phyloP scores from a whole-genome alignment of 768 basidiomycete species.

The Pleurotus tuoliensis region DNA sequence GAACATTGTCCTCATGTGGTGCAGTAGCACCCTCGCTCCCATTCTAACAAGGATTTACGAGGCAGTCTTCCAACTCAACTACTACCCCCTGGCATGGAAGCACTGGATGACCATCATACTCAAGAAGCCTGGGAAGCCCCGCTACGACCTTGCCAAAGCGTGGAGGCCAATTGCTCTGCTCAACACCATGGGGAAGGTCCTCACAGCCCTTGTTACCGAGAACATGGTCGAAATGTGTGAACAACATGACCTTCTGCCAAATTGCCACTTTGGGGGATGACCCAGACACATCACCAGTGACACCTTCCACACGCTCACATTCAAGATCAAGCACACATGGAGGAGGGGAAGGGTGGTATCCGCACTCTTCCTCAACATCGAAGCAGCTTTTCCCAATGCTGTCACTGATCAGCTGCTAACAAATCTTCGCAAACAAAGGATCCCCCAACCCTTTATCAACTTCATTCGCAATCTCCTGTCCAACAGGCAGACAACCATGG shows the following conservation, averaged over 20 bases:
- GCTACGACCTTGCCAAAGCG: constrained; percentile 29
- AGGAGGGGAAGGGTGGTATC: constrained; percentile 25
- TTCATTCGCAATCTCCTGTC: constrained; percentile 13
- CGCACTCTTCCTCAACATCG: constrained; percentile 36
- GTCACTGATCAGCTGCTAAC: constrained; percentile 25
- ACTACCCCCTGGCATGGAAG: constrained; percentile 16
- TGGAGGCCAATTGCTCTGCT: constrained; percentile 35
- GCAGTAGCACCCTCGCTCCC: constrained; percentile 5
- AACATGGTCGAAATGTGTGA: constrained; percentile 22
- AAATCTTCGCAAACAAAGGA: constrained; percentile 22
- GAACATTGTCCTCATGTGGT: constrained; percentile 18
- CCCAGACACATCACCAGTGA: constrained; percentile 35
- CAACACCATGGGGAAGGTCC: constrained; percentile 25
- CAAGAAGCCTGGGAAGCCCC: constrained; percentile 27
- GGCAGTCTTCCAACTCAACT: constrained; percentile 8
- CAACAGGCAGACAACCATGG: constrained; percentile 10
- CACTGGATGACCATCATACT: constrained; percentile 25
- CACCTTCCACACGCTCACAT: constrained; percentile 26
- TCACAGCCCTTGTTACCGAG: constrained; percentile 17
- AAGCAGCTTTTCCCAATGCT: constrained; percentile 40
- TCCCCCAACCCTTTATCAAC: constrained; percentile 20
- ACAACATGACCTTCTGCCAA: constrained; percentile 26
- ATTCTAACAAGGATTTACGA: constrained; percentile 14
- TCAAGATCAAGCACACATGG: constrained; percentile 35
- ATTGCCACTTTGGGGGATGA: constrained; percentile 33